phyloP scores from a whole-genome alignment of 495 filamentous ascomycete species.

The Trichoderma erinaceum region DNA sequence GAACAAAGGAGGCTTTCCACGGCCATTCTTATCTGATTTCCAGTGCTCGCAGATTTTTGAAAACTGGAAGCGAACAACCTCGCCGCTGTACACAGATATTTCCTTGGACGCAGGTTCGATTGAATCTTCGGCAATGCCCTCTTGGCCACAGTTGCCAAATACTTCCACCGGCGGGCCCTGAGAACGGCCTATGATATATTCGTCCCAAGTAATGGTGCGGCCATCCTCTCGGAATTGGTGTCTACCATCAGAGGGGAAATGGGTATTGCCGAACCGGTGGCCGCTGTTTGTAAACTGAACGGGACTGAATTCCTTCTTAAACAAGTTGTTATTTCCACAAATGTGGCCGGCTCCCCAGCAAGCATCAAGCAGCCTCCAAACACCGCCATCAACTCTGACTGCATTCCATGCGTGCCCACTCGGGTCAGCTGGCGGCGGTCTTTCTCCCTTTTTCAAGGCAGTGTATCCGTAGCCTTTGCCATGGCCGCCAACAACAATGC shows the following conservation, averaged over 20 bases:
- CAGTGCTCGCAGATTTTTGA: conserved; percentile 71
- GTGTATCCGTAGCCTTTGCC: conserved; percentile 79
- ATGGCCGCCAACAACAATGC: conserved; percentile 65
- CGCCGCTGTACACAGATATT: conserved; percentile 48
- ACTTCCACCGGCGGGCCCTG: conserved; percentile 47
- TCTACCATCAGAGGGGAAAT: conserved; percentile 64
- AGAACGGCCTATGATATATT: conserved; percentile 57
- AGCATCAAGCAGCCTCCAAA: conserved; percentile 86
- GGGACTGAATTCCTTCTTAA: conserved; percentile 62
- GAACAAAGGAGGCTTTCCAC: conserved; percentile 57
- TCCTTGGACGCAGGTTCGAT: conserved; percentile 53
- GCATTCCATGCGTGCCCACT: conserved; percentile 85
- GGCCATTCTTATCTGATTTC: conserved; percentile 58
- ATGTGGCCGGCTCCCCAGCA: conserved; percentile 87
- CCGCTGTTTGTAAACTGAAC: conserved; percentile 72
- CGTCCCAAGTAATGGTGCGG: conserved; percentile 58
- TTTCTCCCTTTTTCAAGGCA: conserved; percentile 46
- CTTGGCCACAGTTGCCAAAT: conserved; percentile 44
- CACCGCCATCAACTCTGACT: conserved; percentile 72
- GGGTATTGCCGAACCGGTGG: conserved; percentile 68
- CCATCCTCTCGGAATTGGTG: conserved; percentile 61
- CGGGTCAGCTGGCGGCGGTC: conserved; percentile 49
- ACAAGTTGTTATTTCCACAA: conserved; percentile 42
- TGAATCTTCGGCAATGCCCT: conserved; percentile 57
- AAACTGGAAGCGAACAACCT: conserved; percentile 66